Conservation (phyloP, 345 rosid genomes). For the Sapria himalayana region DNA sequence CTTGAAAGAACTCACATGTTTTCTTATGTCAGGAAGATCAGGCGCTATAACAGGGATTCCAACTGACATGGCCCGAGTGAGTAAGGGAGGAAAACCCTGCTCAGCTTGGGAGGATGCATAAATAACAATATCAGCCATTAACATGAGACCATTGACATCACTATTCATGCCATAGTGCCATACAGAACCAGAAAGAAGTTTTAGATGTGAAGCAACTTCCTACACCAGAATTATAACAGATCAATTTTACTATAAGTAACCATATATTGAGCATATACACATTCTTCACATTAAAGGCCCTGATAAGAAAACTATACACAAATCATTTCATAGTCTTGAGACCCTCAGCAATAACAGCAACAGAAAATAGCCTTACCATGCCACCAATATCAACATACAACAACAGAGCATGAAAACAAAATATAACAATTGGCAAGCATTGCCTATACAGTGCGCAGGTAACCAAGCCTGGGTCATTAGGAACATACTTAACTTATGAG, state of each 20-base stretch:
- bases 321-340: no score
- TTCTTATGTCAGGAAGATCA: slow-evolving; percentile 52
- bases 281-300: no score
- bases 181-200: slow-evolving; percentile 47
- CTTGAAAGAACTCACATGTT: slow-evolving; percentile 33
- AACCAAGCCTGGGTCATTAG: no score
- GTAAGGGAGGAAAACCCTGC: slow-evolving; percentile 64
- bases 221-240: slow-evolving; percentile 13
- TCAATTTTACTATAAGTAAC: slow-evolving; percentile 1
- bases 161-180: slow-evolving; percentile 53
- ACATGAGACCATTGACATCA: slow-evolving; percentile 45
- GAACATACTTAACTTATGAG: no score
- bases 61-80: slow-evolving; percentile 81
- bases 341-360: no score
- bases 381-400: no score
- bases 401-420: no score
- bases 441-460: no score
- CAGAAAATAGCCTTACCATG: no score
- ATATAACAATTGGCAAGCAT: no score
- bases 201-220: slow-evolving; percentile 65
- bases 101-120: slow-evolving; percentile 92
- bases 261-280: slow-evolving; percentile 1
- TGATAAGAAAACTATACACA: no score
- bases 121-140: slow-evolving; percentile 74
- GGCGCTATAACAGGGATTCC: slow-evolving; percentile 58